Base-by-base conservation (phyloP, 2,329 filamentous ascomycete species). In the Claviceps sp. region DNA sequence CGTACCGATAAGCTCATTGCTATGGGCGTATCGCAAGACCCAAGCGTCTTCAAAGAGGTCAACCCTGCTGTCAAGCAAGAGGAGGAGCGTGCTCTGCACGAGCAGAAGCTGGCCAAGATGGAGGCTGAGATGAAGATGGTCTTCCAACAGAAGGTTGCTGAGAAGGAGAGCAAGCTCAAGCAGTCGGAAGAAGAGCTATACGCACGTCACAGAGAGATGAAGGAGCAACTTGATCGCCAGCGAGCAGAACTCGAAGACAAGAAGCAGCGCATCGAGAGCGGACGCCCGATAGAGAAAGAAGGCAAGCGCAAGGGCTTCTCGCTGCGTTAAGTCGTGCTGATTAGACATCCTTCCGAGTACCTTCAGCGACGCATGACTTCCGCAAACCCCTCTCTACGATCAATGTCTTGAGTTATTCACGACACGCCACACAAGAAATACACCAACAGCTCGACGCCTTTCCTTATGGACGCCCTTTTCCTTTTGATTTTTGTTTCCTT, bases 71-170 rank as follows among this genome's bases (percentile, higher is more conserved):
- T 97, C 73, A 98, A 98, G 85, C 93, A 98, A 74, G 93, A 98
- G 71, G 93, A 98, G 75, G 93, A 98, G 78, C 89, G 93, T 64
- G 85, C 87, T 58, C 79, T 98, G 61, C 93, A 98, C 80, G 93
- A 98, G 75, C 90, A 96, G 80, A 98, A 98, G 80, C 88, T 98
- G 62, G 89, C 91, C 71, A 98, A 98, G 88, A 98, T 98, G 93
- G 93, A 98, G 73, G 84, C 89, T 65, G 93, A 98, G 73, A 98
- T 98, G 93, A 98, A 98, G 88, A 95, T 96, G 88, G 93, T 98
- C 61, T 98, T 98, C 89, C 93, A 97, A 72, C 93, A 98, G 71
- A 98, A 98, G 85, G 93, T 98, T 37, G 84, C 89, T 60, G 93
- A 98, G 73, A 98, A 98, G 79, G 93, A 98, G 75, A 95, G 89